Base-by-base conservation (phyloP, 129 eudicot genomes). In the Flaveria trinervia region DNA sequence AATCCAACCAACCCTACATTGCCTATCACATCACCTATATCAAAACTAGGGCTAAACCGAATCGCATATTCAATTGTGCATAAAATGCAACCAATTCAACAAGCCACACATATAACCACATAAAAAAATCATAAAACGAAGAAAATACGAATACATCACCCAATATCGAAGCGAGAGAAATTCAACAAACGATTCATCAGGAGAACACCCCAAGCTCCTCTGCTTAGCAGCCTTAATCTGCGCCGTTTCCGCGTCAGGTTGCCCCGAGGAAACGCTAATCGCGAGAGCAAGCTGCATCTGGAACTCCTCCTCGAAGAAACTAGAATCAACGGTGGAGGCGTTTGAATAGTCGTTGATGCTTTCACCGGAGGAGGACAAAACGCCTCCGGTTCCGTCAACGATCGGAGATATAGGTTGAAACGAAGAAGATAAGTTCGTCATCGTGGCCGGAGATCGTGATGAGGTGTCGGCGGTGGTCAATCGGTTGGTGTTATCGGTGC, bases 211-310 rank as follows among this genome's bases (percentile, higher is more conserved):
- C 70, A 92, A 69, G 70, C 98, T 92, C 57, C 89, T 83, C 41
- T 92, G 89, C 86, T 90, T 86, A 7, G 96, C 96, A 1, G 88
- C 98, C 70, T 84, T 88, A 83, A 92, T 92, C 79, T 89, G 96
- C 13, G 89, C 96, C 11, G 88, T 78, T 60, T 92, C 98, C 15
- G 89, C 80, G 46, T 92, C 94, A 10, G 83, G 79, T 48, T 81
- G 87, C 59, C 82, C 62, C 0, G 74, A 67, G 74, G 98, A 92
- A n/a, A 85, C 96, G 72, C 98, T 92, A 49, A 92, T 86, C 82
- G 98, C 98, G 81, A 92, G 72, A 39, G 98, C 98, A 81, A 92
- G 85, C 64, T 92, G 93, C 83, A 92, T 82, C 85, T 92, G 96
- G 39, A 84, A 92, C 78, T 92, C 98, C 86, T 92, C 98, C 84